Base-by-base conservation (phyloP, 2,329 filamentous ascomycete species). In the Colletotrichum godetiae region DNA sequence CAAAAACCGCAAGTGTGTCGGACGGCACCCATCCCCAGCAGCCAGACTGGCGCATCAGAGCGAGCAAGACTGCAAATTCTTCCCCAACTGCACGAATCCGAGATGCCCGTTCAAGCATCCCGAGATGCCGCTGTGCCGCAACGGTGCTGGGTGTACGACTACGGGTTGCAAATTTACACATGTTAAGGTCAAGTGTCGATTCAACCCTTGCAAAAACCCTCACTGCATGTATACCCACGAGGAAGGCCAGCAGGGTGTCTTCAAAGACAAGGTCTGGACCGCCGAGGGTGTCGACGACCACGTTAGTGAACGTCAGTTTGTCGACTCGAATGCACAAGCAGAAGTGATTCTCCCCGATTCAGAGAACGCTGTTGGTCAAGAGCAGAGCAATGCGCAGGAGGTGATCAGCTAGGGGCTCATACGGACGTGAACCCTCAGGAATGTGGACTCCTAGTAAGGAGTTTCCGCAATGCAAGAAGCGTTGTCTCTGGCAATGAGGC, bases 1-100 rank as follows among this genome's bases (percentile, higher is more conserved):
- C 90, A 97, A 97, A 85, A 99, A 98, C 87, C 89, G 91, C 79
- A 98, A 98, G 85, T 99, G 97, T 80, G 94, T 93, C 10, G 95
- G 90, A 35, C 94, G 95, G 72, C 97, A 99, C 82, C 97, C 97
- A 2, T 98, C 95, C 7, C 97, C 97, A 1, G 95, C 96, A 6
- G 90, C 93, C 77, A 94, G 92, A 81, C 85, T 90, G 64, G 91
- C 92, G 31, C 94, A 96, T 81, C 93, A 97, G 84, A 89, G 91
- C 72, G 93, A 97, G 81, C 92, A 94, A 81, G 92, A 97, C 79
- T 98, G 95, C 90, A 94, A 93, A 80, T 98, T 95, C 87, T 97
- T 91, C 82, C 95, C 95, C 72, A 94, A 97, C 84, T 98, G 95
- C 87, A 93, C 94, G 62, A 98, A 98, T 82, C 89, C 92, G 10